Evolutionary conservation across 768 basidiomycete species (phyloP).

Genomic region (Scleroderma citrinum): DNA sequence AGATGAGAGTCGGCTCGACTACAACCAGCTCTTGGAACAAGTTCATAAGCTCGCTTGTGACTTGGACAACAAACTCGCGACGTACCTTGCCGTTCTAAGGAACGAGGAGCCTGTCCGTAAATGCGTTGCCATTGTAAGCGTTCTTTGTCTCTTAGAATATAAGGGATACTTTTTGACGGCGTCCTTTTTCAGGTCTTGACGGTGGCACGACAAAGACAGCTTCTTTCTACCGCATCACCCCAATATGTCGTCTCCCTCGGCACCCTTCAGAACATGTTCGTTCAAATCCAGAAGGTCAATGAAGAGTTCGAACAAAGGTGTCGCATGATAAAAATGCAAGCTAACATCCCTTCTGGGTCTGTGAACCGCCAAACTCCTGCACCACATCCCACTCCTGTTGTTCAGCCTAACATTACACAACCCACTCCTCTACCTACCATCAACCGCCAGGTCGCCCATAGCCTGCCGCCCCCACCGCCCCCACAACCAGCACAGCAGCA

Average conservation of each 20-base stretch:
- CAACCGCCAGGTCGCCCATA: constrained; percentile 28
- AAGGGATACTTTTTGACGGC: constrained; percentile 8
- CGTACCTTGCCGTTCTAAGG: constrained; percentile 42
- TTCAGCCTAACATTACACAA: constrained; percentile 14
- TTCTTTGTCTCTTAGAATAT: constrained; percentile 16
- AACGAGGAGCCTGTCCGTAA: constrained; percentile 44
- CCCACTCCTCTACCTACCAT: constrained; percentile 16
- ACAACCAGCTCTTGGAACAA: constrained; percentile 44
- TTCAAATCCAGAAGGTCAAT: constrained; percentile 37
- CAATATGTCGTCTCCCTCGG: constrained; percentile 31
- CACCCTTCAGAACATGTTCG: constrained; percentile 39
- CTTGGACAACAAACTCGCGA: constrained; percentile 44
- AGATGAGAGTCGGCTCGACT: constrained; percentile 50
- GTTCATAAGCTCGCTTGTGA: constrained; percentile 41
- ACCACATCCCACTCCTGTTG: constrained; percentile 13
- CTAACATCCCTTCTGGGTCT: not conserved
- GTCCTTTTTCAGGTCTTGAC: constrained; percentile 34
- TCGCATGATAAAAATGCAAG: constrained; percentile 17
- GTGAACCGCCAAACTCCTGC: constrained; percentile 13
- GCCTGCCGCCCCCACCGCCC: constrained; percentile 16
- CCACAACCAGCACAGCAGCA: constrained; percentile 8
- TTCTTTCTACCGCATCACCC: constrained; percentile 18
- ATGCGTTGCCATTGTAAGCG: constrained; percentile 49
- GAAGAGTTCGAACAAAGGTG: constrained; percentile 33
- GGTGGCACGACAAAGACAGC: constrained; percentile 31